Evolutionary conservation across 371 early-diverging fungal species (phyloP), one percentile per base, ranked within the genome.

Genomic region (Sporodiniella umbellata): DNA sequence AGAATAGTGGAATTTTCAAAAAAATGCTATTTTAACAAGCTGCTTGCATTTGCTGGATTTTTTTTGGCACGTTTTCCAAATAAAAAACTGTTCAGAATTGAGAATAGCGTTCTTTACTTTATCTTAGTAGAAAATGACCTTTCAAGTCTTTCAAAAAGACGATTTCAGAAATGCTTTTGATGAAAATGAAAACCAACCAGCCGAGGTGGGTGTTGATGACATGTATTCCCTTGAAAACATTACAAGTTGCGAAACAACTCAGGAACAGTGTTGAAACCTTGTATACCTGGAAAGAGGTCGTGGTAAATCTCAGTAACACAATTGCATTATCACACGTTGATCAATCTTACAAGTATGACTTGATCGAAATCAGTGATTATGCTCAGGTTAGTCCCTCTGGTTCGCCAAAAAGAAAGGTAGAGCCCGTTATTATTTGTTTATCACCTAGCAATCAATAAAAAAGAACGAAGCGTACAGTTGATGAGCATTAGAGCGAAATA

Each of bases 381-480:
- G 30, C 26, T 30, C 31, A 33, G 22, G 18, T n/a, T 33, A 43
- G 21, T 43, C 18, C 30, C 28, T 19, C 30, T 18, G 12, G 15
- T 45, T 45, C 50, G 26, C 48, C 55, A 48, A 35, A 46, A 23
- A 40, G 55, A 54, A 47, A 48, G 0, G 33, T 39, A 11, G 4
- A 8, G 3, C 51, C 56, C 37, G 17, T 23, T 35, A 44, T 45
- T 38, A 11, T 56, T 3, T 45, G 3, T 24, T 49, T 56, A 18
- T 25, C 48, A 22, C 45, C 50, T 37, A 56, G 45, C 39, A 50
- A 56, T 45, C 47, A 47, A 33, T 54, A 46, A 47, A 54, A 54
- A 24, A 54, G 47, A 47, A 47, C 47, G 4, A 54, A 54, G 47
- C 10, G 22, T 50, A 47, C 33, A 0, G 42, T n/a, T 47, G 47